These are phyloP conservation scores for Vigna reflexopilosa DNA, from an alignment of 306 rosid species.

Conservation along the genomic window DNA sequence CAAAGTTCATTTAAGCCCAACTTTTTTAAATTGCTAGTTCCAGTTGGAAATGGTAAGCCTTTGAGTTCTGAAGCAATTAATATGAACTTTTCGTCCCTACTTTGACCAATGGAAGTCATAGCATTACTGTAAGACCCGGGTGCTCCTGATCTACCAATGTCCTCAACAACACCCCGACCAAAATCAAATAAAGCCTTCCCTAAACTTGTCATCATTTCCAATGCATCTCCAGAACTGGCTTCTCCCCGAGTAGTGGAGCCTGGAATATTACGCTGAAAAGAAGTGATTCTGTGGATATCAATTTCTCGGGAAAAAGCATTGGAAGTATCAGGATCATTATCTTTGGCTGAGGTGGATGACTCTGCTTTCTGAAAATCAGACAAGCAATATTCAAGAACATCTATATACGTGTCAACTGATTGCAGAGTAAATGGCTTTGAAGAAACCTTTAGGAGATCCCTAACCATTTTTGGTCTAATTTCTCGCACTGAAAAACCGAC, in stretches of 20 bases:
- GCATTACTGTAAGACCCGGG: conserved; percentile 60
- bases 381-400: conserved; percentile 96
- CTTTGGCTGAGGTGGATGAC: conserved; percentile 52
- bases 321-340: conserved; percentile 46
- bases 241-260: conserved; percentile 60
- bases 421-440: conserved; percentile 69
- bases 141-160: conserved; percentile 85
- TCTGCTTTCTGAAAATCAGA: conserved; percentile 71
- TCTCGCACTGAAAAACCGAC: conserved; percentile 80
- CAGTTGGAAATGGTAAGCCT: conserved; percentile 95
- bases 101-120: conserved; percentile 54
- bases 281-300: conserved; percentile 52
- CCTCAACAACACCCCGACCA: conserved; percentile 97
- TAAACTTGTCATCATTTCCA: conserved; percentile 96
- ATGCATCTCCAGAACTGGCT: conserved; percentile 94
- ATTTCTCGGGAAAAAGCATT: conserved; percentile 48
- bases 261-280: conserved; percentile 52
- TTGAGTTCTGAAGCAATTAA: conserved; percentile 78
- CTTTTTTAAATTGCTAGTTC: conserved; percentile 67
- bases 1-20: conserved; percentile 86
- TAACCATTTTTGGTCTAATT: conserved; percentile 95
- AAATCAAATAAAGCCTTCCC: conserved; percentile 93
- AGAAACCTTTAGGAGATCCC: conserved; percentile 76
- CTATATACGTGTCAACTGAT: conserved; percentile 86
- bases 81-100: conserved; percentile 56